These are phyloP conservation scores for Rhynchosporium secalis DNA, from an alignment of 2,329 filamentous ascomycete genomes.

Conservation along the genomic window DNA sequence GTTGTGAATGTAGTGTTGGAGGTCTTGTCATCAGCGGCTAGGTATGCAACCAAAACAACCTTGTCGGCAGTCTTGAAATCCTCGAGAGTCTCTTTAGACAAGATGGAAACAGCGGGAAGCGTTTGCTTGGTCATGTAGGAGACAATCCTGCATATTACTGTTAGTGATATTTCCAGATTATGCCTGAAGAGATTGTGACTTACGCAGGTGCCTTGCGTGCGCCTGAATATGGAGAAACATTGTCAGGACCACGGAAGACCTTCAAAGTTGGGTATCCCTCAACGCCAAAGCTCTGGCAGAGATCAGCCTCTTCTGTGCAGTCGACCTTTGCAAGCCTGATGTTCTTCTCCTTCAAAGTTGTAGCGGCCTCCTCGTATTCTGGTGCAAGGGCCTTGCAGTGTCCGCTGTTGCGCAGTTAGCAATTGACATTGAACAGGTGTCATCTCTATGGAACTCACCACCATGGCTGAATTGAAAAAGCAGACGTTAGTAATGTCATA, in stretches of 20 bases:
- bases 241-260: conserved; percentile 91
- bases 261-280: conserved; percentile 99
- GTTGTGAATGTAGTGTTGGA: conserved; percentile 80
- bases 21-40: conserved; percentile 75
- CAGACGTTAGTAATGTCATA: conserved; percentile 33
- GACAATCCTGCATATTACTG: conserved; percentile 51
- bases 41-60: conserved; percentile 89
- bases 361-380: conserved; percentile 86
- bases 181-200: conserved; percentile 39
- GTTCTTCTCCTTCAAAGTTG: conserved; percentile 81
- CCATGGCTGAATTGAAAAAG: conserved; percentile 38
- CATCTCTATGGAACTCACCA: conserved; percentile 36
- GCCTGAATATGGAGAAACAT: conserved; percentile 79
- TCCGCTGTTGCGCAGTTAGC: conserved; percentile 48
- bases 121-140: conserved; percentile 99
- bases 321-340: conserved; percentile 86
- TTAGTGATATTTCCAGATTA: conserved; percentile 13
- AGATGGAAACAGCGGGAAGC: conserved; percentile 82
- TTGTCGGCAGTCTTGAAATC: conserved; percentile 99
- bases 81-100: conserved; percentile 79
- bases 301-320: conserved; percentile 90
- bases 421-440: conserved; percentile 31
- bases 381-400: conserved; percentile 98
- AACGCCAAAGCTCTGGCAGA: conserved; percentile 87
- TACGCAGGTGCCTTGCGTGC: conserved; percentile 82